Percentiles rank a stretch among this genome's conserved stretches.
phyloP scores from a whole-genome alignment of 73 alveolate genomes.

The Paramecium primaurelia region DNA sequence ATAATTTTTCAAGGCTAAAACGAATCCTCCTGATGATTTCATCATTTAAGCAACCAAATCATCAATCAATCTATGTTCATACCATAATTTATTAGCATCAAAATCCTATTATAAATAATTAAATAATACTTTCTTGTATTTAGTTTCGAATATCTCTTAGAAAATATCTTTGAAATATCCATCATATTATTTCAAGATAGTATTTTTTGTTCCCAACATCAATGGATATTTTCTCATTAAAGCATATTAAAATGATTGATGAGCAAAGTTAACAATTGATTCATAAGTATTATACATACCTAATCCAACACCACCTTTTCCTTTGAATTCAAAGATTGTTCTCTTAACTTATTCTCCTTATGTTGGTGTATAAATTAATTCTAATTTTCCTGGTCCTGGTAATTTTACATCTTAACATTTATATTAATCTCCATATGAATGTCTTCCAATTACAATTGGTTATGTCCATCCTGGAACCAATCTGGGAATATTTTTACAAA shows the following conservation, averaged over 20 bases:
- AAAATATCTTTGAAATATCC: constrained; percentile 90
- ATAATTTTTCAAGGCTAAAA: constrained; percentile 88
- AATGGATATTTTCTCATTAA: constrained; percentile 77
- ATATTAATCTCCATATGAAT: constrained; percentile 90
- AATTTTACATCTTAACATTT: constrained; percentile 80
- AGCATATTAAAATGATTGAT: constrained; percentile 79
- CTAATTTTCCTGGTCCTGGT: constrained; percentile 75
- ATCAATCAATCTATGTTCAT: constrained; percentile 87
- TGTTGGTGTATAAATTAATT: constrained; percentile 73
- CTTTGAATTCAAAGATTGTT: constrained; percentile 77
- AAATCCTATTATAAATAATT: constrained; percentile 45
- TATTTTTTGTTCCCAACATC: constrained; percentile 83
- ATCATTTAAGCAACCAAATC: constrained; percentile 77
- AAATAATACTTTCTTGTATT: constrained; percentile 30
- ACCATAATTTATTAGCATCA: constrained; percentile 77
- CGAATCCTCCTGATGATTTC: constrained; percentile 81
- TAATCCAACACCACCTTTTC: constrained; percentile 77
- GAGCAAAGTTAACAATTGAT: constrained; percentile 82
- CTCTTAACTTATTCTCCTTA: constrained; percentile 64
- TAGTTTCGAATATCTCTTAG: constrained; percentile 71
- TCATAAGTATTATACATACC: constrained; percentile 92
- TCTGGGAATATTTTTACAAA: constrained; percentile 83
- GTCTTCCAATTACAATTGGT: constrained; percentile 91
- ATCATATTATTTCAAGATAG: constrained; percentile 85
- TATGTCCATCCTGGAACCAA: constrained; percentile 91